Conservation (phyloP, 306 rosid species). For the Gleditsia sinensis region DNA sequence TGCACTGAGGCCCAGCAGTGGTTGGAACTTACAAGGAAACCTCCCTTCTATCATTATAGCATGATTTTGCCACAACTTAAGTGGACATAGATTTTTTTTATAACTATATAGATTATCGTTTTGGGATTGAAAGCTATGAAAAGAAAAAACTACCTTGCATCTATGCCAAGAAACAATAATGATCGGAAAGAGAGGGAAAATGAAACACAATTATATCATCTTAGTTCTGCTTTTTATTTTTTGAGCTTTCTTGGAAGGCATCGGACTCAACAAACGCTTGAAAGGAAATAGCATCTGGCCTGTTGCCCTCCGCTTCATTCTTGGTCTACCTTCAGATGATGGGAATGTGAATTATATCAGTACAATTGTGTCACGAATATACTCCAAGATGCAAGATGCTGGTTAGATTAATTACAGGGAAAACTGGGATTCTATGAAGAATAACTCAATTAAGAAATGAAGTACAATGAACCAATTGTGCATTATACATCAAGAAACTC, state of each 20-base stretch:
- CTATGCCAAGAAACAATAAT: constrained; percentile 8
- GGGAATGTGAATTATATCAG: constrained; percentile 6
- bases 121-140: not conserved
- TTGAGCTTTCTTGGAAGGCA: constrained; percentile 58
- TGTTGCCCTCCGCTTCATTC: constrained; percentile 46
- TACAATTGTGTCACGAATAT: not conserved
- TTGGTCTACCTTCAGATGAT: constrained; percentile 51
- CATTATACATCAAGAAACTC: not conserved
- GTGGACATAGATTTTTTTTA: not conserved
- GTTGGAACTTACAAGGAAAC: not conserved
- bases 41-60: not conserved
- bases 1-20: constrained; percentile 36
- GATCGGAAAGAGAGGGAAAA: not conserved
- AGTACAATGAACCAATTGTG: not conserved
- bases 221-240: constrained; percentile 44
- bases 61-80: not conserved
- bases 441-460: not conserved
- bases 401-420: not conserved
- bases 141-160: constrained; percentile 19
- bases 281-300: constrained; percentile 46
- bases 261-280: constrained; percentile 50
- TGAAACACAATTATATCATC: constrained; percentile 3
- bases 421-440: not conserved
- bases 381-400: constrained; percentile 9
- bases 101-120: no score